Conservation (phyloP, 257 asterid genomes). For the Solanum piurae region DNA sequence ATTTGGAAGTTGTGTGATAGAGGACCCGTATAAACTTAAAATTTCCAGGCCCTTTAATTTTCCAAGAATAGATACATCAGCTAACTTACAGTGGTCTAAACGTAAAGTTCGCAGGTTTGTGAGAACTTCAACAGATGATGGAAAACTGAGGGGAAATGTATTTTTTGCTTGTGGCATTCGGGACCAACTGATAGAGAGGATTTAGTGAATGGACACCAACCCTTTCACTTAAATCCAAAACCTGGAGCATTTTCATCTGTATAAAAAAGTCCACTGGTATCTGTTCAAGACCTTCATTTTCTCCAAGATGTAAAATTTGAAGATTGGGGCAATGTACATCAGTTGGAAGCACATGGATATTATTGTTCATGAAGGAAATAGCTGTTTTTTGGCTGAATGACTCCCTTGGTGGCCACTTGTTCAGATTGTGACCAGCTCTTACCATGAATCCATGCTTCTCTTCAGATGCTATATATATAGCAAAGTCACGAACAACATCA, state of each 20-base stretch:
- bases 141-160: background rate
- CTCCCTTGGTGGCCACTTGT: background rate
- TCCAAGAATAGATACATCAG: background rate
- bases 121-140: background rate
- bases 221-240: constrained; percentile 8
- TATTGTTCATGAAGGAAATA: constrained; percentile 7
- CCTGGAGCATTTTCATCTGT: background rate
- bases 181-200: background rate
- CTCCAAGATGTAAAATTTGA: constrained; percentile 7
- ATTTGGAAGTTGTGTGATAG: background rate
- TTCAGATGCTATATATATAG: constrained; percentile 3
- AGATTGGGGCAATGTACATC: background rate
- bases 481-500: background rate
- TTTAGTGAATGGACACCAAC: background rate
- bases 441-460: background rate
- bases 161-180: background rate
- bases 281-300: background rate
- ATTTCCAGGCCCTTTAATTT: background rate
- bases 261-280: background rate
- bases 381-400: background rate
- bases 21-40: background rate
- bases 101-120: background rate
- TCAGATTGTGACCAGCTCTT: constrained; percentile 1
- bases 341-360: background rate
- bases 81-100: background rate